Evolutionary conservation across 2,329 filamentous ascomycete species (phyloP).

Genomic region (Fusarium globosum): DNA sequence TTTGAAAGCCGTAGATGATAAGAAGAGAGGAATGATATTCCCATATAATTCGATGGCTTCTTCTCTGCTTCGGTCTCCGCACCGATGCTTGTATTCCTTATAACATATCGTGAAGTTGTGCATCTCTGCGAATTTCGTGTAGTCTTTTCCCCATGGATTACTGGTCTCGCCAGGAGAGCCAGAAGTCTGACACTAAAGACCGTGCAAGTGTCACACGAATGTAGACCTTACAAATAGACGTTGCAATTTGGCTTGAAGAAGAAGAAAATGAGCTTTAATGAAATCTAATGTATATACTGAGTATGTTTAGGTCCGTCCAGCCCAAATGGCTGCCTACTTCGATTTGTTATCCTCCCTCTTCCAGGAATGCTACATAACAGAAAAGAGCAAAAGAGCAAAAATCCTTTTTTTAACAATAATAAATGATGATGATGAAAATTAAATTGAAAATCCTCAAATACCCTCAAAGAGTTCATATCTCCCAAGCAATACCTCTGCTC

Average conservation of each 20-base stretch:
- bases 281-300: neutral
- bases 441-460: neutral
- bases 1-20: constrained; percentile 16
- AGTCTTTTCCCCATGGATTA: neutral
- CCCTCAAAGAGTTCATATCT: neutral
- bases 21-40: constrained; percentile 21
- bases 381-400: neutral
- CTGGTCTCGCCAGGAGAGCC: neutral
- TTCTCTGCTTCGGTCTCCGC: neutral
- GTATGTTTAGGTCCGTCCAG: neutral
- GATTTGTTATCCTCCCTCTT: neutral
- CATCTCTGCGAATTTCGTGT: neutral
- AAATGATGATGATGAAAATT: neutral
- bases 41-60: constrained; percentile 32
- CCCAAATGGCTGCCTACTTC: neutral
- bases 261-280: neutral
- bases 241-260: neutral
- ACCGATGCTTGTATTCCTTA: neutral
- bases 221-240: neutral
- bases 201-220: neutral
- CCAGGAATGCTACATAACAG: too few species aligned
- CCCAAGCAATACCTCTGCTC: neutral
- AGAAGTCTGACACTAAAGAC: neutral
- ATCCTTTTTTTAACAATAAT: neutral
- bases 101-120: neutral